phyloP scores from a whole-genome alignment of 805 yeast genomes.

The Candida fluviatilis region DNA sequence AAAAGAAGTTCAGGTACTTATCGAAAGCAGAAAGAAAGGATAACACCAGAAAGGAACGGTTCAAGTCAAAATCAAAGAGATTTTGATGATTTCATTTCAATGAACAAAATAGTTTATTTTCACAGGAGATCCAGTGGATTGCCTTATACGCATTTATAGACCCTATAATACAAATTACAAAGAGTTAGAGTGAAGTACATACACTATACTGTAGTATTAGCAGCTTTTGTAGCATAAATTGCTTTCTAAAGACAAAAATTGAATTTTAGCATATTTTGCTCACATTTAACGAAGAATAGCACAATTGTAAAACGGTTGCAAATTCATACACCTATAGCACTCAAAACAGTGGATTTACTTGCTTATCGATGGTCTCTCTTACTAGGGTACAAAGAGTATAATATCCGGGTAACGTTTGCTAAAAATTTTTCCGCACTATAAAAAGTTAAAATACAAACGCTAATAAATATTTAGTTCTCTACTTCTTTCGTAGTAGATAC shows the following conservation, averaged over 20 bases:
- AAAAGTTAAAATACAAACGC: neutral
- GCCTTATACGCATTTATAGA: neutral
- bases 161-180: neutral
- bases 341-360: too few species aligned
- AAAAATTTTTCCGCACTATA: conserved; percentile 1
- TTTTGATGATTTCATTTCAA: too few species aligned
- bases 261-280: too few species aligned
- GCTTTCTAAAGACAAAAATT: too few species aligned
- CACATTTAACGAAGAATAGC: too few species aligned
- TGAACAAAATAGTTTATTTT: too few species aligned
- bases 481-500: neutral
- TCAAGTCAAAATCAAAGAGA: conserved; percentile 11
- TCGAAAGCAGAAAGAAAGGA: conserved; percentile 73
- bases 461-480: neutral
- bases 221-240: too few species aligned
- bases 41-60: conserved; percentile 33
- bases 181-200: neutral
- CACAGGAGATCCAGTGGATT: too few species aligned
- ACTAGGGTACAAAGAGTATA: neutral
- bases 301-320: too few species aligned
- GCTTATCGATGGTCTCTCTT: too few species aligned
- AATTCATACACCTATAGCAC: too few species aligned
- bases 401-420: neutral
- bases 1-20: conserved; percentile 78
- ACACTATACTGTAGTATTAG: too few species aligned